phyloP scores from a whole-genome alignment of 2,329 filamentous ascomycete genomes.

The Hypomyces rosellus region DNA sequence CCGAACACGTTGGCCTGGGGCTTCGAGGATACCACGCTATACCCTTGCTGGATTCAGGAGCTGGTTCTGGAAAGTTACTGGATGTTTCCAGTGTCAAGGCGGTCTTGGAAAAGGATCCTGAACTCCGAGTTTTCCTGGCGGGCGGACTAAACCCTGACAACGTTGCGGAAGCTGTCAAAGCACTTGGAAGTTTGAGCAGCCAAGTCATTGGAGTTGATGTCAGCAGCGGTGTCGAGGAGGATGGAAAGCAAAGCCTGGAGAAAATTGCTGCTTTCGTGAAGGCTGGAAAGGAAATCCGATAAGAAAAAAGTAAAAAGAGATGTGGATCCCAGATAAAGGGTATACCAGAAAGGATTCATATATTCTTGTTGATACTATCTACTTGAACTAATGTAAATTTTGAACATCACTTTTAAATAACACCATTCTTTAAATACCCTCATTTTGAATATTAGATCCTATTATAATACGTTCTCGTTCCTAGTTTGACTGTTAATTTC shows the following conservation, averaged over 20 bases:
- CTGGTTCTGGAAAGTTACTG: slow-evolving; percentile 73
- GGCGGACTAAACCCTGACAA: slow-evolving; percentile 80
- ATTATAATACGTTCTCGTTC: background rate
- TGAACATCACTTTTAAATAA: background rate
- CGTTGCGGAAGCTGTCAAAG: slow-evolving; percentile 58
- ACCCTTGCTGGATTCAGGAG: slow-evolving; percentile 80
- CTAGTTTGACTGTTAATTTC: too few species aligned
- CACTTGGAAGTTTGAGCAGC: slow-evolving; percentile 52
- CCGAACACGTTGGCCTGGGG: slow-evolving; percentile 64
- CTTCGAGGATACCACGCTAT: slow-evolving; percentile 74
- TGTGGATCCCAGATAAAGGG: background rate
- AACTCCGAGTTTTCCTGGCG: slow-evolving; percentile 73
- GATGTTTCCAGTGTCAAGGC: slow-evolving; percentile 64
- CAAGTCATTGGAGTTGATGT: slow-evolving; percentile 82
- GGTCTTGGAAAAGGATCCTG: slow-evolving; percentile 59
- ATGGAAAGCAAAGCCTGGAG: slow-evolving; percentile 70
- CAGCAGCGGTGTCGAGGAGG: slow-evolving; percentile 85
- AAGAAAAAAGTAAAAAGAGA: slow-evolving; percentile 13
- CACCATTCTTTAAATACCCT: background rate
- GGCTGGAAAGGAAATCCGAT: slow-evolving; percentile 59
- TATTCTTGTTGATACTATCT: too few species aligned
- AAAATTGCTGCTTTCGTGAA: slow-evolving; percentile 79
- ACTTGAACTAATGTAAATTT: background rate
- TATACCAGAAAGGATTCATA: background rate
- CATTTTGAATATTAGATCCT: background rate